Percentiles rank a stretch among this genome's conserved stretches.
Conservation (phyloP, 495 filamentous ascomycete genomes). For the Astrothelium macrocarpum region DNA sequence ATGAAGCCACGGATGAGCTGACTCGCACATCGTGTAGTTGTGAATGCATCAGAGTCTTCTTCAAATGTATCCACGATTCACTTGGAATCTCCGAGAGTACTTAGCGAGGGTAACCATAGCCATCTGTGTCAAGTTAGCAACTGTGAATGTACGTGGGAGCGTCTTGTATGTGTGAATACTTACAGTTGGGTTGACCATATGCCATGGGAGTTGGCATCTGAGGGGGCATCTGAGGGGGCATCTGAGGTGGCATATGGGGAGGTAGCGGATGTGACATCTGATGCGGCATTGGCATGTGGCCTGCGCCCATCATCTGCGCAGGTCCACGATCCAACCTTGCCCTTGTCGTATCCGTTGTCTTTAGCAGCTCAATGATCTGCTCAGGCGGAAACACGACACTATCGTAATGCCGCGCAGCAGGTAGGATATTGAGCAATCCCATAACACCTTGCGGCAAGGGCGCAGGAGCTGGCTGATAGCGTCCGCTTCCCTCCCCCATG, state of each 20-base stretch:
- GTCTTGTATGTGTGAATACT: neutral
- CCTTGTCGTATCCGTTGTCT: conserved; percentile 36
- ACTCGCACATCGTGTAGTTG: too few relatives aligned
- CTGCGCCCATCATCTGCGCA: neutral
- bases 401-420: conserved; percentile 62
- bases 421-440: conserved; percentile 74
- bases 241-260: neutral
- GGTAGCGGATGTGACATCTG: neutral
- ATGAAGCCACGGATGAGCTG: too few relatives aligned
- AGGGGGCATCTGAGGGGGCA: neutral
- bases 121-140: neutral
- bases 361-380: conserved; percentile 64
- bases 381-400: conserved; percentile 56
- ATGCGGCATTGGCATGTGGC: neutral
- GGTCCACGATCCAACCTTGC: conserved; percentile 25
- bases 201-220: neutral
- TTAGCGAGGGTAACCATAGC: neutral
- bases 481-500: conserved; percentile 17
- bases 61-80: neutral
- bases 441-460: conserved; percentile 68
- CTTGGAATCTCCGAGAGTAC: neutral
- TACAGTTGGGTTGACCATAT: neutral
- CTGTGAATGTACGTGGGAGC: neutral
- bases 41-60: too few relatives aligned
- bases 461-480: conserved; percentile 23